These are phyloP conservation scores for Neurospora terricola DNA, from an alignment of 495 filamentous ascomycete genomes.

Conservation along the genomic window DNA sequence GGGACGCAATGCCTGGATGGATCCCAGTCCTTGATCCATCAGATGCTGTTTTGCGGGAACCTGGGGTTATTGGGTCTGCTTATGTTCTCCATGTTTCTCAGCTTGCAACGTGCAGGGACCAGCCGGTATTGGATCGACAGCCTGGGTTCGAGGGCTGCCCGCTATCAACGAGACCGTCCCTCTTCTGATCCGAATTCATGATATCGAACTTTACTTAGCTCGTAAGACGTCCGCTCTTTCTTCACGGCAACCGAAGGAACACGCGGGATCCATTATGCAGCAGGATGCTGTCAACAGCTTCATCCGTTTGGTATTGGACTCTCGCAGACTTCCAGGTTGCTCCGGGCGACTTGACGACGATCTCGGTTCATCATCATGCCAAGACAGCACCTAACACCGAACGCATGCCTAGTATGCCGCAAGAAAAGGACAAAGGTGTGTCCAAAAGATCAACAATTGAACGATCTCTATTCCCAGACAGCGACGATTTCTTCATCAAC, in stretches of 20 bases:
- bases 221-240: not conserved
- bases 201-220: not conserved
- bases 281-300: not conserved
- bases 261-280: not conserved
- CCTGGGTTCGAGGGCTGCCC: not conserved
- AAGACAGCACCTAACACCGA: slow-evolving; percentile 19
- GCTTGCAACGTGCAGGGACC: not conserved
- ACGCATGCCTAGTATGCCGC: slow-evolving; percentile 19
- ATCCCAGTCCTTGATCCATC: not conserved
- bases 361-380: slow-evolving; percentile 14
- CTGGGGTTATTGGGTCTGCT: not conserved
- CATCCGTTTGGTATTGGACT: not conserved
- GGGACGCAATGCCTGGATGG: not conserved
- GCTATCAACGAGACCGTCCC: not conserved
- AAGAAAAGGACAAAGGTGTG: slow-evolving; percentile 19
- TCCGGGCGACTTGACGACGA: not conserved
- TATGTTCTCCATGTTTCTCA: not conserved
- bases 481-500: not conserved
- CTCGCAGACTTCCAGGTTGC: not conserved
- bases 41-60: not conserved
- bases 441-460: not conserved
- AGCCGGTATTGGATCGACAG: not conserved
- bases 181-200: not conserved
- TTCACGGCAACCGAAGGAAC: not conserved
- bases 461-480: not conserved